phyloP scores from a whole-genome alignment of 768 basidiomycete species.

The Podaxis pistillaris region DNA sequence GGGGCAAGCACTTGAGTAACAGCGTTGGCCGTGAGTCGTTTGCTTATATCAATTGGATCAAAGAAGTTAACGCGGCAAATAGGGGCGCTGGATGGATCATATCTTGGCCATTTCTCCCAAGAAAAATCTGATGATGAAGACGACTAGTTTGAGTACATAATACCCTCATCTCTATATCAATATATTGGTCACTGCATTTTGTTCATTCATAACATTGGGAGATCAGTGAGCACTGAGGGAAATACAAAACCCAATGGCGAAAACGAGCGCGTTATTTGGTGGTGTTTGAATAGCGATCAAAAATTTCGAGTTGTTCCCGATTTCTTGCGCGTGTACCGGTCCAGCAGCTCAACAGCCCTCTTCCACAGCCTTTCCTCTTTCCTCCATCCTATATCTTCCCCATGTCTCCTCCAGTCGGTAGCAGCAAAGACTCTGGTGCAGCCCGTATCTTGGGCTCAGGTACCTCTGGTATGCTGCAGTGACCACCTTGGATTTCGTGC shows the following conservation, averaged over 20 bases:
- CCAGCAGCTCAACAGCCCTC: neutral
- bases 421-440: slow-evolving; percentile 83
- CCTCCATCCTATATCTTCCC: neutral
- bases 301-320: slow-evolving; percentile 9
- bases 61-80: neutral
- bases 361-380: neutral
- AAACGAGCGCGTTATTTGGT: slow-evolving; percentile 16
- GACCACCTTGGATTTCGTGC: neutral
- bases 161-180: neutral
- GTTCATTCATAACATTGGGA: neutral
- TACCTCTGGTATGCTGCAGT: slow-evolving; percentile 68
- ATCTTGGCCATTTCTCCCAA: slow-evolving; percentile 25
- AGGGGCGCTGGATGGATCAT: slow-evolving; percentile 44
- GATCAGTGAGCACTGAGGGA: neutral
- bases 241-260: slow-evolving; percentile 12
- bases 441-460: slow-evolving; percentile 93
- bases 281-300: slow-evolving; percentile 6
- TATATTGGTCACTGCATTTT: neutral
- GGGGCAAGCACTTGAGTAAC: slow-evolving; percentile 35
- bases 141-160: neutral
- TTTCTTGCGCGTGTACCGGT: neutral
- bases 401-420: slow-evolving; percentile 44
- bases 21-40: slow-evolving; percentile 37
- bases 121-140: slow-evolving; percentile 22
- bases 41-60: neutral